Conservation (phyloP, 495 filamentous ascomycete genomes). For the Copromyces sp. region DNA sequence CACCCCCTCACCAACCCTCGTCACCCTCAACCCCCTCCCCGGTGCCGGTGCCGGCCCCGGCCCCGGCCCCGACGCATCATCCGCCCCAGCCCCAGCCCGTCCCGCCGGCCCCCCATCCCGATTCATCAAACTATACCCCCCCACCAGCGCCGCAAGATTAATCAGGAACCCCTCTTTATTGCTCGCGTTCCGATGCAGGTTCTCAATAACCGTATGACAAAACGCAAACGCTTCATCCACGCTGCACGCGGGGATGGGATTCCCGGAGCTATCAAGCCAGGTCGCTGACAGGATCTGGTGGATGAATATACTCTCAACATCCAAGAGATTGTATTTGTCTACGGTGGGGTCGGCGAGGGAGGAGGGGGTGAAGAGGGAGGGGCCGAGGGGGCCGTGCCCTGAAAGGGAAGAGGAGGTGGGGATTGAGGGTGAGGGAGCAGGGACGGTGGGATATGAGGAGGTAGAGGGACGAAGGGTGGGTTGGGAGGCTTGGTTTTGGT, state of each 20-base stretch:
- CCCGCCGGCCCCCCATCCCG: constrained; percentile 25
- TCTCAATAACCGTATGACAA: constrained; percentile 33
- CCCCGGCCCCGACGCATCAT: background rate
- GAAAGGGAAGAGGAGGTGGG: background rate
- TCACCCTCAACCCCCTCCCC: constrained; percentile 25
- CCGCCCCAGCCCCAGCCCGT: constrained; percentile 11
- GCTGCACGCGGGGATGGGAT: constrained; percentile 23
- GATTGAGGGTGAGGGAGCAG: background rate
- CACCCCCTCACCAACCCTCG: constrained; percentile 28
- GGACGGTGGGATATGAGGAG: background rate
- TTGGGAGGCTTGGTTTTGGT: background rate
- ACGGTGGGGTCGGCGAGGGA: constrained; percentile 17
- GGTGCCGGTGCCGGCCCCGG: too few relatives aligned
- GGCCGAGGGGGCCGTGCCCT: background rate
- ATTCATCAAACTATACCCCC: constrained; percentile 34
- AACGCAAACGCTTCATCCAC: constrained; percentile 40
- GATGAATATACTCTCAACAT: constrained; percentile 36
- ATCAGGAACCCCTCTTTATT: constrained; percentile 42
- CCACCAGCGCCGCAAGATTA: constrained; percentile 40
- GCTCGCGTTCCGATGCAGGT: constrained; percentile 29
- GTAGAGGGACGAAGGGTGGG: background rate
- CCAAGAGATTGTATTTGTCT: constrained; percentile 39
- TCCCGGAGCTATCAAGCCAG: constrained; percentile 34
- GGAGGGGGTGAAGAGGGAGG: constrained; percentile 5
- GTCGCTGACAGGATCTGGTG: constrained; percentile 27